Evolutionary conservation across 164 flowering plant species (phyloP), one percentile per base, ranked within the genome.

Genomic region (Nymphaea thermarum): DNA sequence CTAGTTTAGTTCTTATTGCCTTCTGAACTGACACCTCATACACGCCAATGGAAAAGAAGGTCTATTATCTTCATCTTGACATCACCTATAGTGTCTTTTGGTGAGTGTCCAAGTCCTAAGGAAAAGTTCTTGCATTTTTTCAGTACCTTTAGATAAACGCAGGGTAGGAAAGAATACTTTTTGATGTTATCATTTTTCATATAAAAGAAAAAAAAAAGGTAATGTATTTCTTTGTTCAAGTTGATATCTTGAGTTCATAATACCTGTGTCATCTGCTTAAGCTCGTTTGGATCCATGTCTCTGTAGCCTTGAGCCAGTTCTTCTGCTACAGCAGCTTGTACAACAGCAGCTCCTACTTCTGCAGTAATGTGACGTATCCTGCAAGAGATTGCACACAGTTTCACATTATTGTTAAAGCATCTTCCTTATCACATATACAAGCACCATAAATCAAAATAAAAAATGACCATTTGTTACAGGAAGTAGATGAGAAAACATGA

Each of bases 331-430:
- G 99, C 99, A 59, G 90, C 86, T 65, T 74, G 86, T 67, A 91
- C 60, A 43, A 94, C 96, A 61, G 98, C 96, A 69, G 96, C 96
- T 65, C 90, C 99, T 66, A 94, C 99, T 75, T 91, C 93, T 55
- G 95, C 88, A 4, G 99, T 94, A 43, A 94, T 87, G 51, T 86
- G 81, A 67, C 99, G 77, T 67, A 94, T 91, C 61, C 99, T 94
- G 84, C 80, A 82, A 43, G 42, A 61, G 6, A 25, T 25, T 25
- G 36, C 36, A 25, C 36, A 25, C 36, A 47, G 55, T 47, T 47
- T 4, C 55, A 47, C 2, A 14, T 4, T 7, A 47, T 47, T 14
- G 11, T 47, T 3, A 47, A 6, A 47, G 55, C 3, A 47, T 6
- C 55, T 47, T 7, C 55, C 4, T 47, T 47, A 47, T 47, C 55